Conservation (phyloP, 2,329 filamentous ascomycete species). For the Colletotrichum sp. region DNA sequence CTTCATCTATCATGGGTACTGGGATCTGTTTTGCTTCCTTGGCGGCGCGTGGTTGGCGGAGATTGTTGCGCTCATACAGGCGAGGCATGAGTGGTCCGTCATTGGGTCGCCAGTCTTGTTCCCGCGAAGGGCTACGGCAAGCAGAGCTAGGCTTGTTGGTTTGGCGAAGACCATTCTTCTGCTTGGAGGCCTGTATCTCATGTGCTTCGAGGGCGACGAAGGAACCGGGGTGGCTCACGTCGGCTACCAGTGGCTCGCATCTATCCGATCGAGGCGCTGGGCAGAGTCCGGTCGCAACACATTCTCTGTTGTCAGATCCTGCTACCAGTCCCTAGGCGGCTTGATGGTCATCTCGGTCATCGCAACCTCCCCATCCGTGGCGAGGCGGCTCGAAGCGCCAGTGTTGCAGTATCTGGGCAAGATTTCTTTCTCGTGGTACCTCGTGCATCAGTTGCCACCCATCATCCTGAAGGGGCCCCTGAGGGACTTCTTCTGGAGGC, state of each 20-base stretch:
- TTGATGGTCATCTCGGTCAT: not conserved
- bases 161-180: not conserved
- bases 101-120: not conserved
- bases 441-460: not conserved
- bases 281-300: not conserved
- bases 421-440: not conserved
- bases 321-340: not conserved
- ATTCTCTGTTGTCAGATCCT: not conserved
- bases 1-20: not conserved
- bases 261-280: not conserved
- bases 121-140: not conserved
- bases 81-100: not conserved
- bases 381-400: not conserved
- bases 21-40: not conserved
- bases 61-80: not conserved
- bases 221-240: not conserved
- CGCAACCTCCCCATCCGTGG: not conserved
- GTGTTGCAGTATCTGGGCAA: not conserved
- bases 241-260: not conserved
- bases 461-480: not conserved
- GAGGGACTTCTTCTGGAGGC: not conserved
- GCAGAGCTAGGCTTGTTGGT: not conserved
- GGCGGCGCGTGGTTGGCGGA: not conserved
- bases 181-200: not conserved
- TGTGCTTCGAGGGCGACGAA: not conserved